Base-by-base conservation (phyloP, 768 basidiomycete species). In the Termitomyces sp. region DNA sequence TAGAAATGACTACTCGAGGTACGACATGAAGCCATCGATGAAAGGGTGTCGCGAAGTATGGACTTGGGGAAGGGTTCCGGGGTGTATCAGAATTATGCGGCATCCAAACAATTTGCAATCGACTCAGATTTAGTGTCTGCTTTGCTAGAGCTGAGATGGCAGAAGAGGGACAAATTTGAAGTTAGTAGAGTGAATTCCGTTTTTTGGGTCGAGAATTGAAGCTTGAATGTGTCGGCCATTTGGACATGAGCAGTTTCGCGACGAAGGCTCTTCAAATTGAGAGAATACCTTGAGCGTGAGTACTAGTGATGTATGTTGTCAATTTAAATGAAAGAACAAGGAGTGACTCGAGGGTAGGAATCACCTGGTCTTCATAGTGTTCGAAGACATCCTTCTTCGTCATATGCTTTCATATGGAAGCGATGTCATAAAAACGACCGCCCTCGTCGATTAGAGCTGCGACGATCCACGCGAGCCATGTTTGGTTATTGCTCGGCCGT, bases 91-190 rank as follows among this genome's bases (percentile, higher is more conserved):
- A 71, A 59, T 33, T 72, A 76, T 1, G 67, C 66, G 17, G 57
- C 63, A 37, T 78, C 75, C 35, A 76, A 71, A 50, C 76, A 79
- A 47, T 66, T 62, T 7, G 73, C 73, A 53, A 77, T 78, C 30
- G 64, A 58, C 42, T 67, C 66, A 6, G 70, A 75, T 43, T 77
- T 72, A 0, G 71, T 50, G 28, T 74, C 33, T 33, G 65, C 62
- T 10, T 55, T 59, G 6, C 63, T 64, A 3, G 68, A 73, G 38
- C 64, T 63, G 42, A 70, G 67, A 53, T 73, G 37, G 70, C 68
- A 42, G 76, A 31, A 74, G 46, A 76, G 58, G 14, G 71, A 75
- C 61, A 75, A 75, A 26, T 31, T 67, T 60, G 50, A 53, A 53
- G 31, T 56, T 52, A 3, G 70, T 70, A 30, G 71, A 49, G 7